These are phyloP conservation scores for Spergularia marina DNA, from an alignment of 148 eudicot species.

Conservation along the genomic window DNA sequence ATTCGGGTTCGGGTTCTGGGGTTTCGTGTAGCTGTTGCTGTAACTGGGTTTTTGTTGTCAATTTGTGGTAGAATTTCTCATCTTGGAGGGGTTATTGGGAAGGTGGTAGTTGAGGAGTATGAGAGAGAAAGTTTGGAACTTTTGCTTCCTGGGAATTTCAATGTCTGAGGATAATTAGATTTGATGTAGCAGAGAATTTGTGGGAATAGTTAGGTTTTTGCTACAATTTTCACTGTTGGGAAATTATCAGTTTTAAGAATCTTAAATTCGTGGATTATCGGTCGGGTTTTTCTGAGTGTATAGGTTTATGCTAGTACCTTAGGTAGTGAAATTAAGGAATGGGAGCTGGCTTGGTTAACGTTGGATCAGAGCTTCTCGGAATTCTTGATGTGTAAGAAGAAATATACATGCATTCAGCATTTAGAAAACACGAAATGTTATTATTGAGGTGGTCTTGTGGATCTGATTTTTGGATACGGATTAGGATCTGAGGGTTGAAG, in stretches of 20 bases:
- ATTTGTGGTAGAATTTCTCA: conserved; percentile 18
- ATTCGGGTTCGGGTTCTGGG: conserved; percentile 22
- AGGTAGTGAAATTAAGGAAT: not conserved
- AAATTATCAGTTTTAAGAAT: not conserved
- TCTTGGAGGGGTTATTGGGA: conserved; percentile 1
- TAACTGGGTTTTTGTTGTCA: conserved; percentile 11
- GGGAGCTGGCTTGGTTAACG: conserved; percentile 1
- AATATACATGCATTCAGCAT: conserved; percentile 4
- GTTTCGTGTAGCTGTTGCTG: conserved; percentile 11
- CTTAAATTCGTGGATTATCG: not conserved
- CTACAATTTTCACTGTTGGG: not conserved
- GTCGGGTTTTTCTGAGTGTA: not conserved
- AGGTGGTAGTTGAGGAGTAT: conserved; percentile 11
- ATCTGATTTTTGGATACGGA: not conserved
- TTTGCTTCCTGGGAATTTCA: conserved; percentile 9
- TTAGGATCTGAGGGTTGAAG: too few species aligned
- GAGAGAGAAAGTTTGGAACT: conserved; percentile 21
- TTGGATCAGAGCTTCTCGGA: not conserved
- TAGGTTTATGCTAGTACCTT: not conserved
- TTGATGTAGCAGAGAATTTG: not conserved
- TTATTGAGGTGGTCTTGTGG: not conserved
- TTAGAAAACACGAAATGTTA: not conserved
- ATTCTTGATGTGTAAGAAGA: not conserved
- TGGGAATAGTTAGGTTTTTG: conserved; percentile 23
- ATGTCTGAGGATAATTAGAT: not conserved